Evolutionary conservation across 805 yeast genomes (phyloP).

Genomic region (Barnettozyma salicaria): DNA sequence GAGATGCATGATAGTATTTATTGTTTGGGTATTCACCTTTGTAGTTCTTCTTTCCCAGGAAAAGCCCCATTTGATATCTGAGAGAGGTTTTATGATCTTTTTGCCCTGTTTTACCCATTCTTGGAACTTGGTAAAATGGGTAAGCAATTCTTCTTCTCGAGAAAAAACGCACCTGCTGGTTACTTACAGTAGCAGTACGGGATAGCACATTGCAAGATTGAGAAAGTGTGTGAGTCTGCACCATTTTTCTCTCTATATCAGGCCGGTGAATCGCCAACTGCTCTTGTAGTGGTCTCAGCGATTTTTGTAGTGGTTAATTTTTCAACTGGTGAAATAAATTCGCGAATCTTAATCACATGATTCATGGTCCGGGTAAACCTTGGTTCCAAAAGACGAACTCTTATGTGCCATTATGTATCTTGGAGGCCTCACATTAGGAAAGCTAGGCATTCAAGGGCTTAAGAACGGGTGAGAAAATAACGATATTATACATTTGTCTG

Average conservation of each 20-base stretch:
- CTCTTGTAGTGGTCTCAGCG: neutral
- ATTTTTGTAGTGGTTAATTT: neutral
- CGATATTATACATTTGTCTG: too few relatives aligned
- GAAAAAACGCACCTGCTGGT: constrained; percentile 38
- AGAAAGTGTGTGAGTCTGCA: constrained; percentile 3
- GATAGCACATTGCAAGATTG: constrained; percentile 10
- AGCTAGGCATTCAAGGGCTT: too few relatives aligned
- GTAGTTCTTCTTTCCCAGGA: constrained; percentile 78
- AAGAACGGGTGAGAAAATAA: too few relatives aligned
- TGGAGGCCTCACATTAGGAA: too few relatives aligned
- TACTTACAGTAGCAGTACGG: constrained; percentile 5
- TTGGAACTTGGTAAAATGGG: constrained; percentile 44
- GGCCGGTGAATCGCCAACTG: neutral
- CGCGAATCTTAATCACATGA: too few relatives aligned
- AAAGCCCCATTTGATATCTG: constrained; percentile 59
- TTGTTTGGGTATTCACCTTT: constrained; percentile 77
- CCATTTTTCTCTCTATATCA: neutral
- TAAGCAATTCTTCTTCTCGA: constrained; percentile 49
- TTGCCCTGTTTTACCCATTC: constrained; percentile 35
- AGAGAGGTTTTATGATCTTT: constrained; percentile 45
- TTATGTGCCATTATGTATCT: too few relatives aligned
- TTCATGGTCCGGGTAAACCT: too few relatives aligned
- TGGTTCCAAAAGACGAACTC: too few relatives aligned
- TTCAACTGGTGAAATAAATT: constrained; percentile 1
- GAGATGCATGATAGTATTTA: constrained; percentile 65